Conservation (phyloP, 257 asterid species). For the Cordia subcordata region DNA sequence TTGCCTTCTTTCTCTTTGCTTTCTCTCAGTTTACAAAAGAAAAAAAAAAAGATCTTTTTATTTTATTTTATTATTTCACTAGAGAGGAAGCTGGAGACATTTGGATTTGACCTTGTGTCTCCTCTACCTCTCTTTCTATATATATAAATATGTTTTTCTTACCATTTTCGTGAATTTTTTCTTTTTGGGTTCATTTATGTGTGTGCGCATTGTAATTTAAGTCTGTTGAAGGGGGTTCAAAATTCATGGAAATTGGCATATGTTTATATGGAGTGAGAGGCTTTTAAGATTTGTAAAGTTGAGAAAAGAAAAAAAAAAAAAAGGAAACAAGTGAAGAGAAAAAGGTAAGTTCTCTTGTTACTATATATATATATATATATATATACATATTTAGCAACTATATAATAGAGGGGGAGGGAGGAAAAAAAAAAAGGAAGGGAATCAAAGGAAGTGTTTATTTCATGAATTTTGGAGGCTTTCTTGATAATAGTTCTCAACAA, state of each 20-base stretch:
- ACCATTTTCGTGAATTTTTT: neutral
- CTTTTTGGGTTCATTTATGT: neutral
- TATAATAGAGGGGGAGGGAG: neutral
- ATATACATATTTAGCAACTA: neutral
- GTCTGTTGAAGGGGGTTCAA: neutral
- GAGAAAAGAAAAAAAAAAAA: constrained; percentile 1
- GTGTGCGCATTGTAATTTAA: neutral
- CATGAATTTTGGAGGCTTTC: constrained; percentile 96
- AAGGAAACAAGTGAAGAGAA: neutral
- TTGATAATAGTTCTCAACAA: constrained; percentile 46
- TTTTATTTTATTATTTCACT: constrained; percentile 1
- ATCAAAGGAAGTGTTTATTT: constrained; percentile 21
- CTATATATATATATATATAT: neutral
- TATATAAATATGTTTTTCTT: neutral
- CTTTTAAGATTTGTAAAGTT: constrained; percentile 7
- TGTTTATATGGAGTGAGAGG: constrained; percentile 1
- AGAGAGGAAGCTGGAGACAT: constrained; percentile 81
- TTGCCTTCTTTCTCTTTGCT: constrained; percentile 23
- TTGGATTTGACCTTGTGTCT: constrained; percentile 89
- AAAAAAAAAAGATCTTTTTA: neutral
- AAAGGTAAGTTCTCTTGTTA: constrained; percentile 3
- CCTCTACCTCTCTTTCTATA: constrained; percentile 63
- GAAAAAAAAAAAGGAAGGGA: neutral
- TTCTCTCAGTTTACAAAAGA: constrained; percentile 16
- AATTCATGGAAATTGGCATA: neutral